phyloP scores from a whole-genome alignment of 352 stramenopile species.

The Phytophthora pistaciae region DNA sequence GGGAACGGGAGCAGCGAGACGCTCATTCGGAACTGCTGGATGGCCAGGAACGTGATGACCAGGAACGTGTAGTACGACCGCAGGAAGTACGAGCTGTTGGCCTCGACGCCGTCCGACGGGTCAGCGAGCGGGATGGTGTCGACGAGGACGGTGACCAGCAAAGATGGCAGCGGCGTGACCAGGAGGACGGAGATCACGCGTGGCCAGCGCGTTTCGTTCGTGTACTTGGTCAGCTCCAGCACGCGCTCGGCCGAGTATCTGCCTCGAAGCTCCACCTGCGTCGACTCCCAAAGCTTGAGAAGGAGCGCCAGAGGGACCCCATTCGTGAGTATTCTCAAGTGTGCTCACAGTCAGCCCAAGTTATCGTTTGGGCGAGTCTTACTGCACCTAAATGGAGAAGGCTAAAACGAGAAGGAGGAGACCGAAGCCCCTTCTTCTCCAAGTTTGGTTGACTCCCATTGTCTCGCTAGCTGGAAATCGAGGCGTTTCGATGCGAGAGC shows the following conservation, averaged over 20 bases:
- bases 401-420: not conserved
- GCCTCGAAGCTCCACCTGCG: conserved; percentile 33
- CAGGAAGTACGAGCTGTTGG: conserved; percentile 30
- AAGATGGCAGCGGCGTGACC: conserved; percentile 22
- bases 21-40: conserved; percentile 24
- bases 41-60: conserved; percentile 21
- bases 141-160: conserved; percentile 24
- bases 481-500: not conserved
- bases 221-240: conserved; percentile 13
- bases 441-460: not conserved
- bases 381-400: not conserved
- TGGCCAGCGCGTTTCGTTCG: conserved; percentile 9
- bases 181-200: conserved; percentile 16
- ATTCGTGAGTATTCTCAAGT: not conserved
- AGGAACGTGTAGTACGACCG: conserved; percentile 22
- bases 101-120: conserved; percentile 7
- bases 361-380: not conserved
- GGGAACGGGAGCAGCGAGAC: conserved; percentile 14
- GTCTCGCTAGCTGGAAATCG: not conserved
- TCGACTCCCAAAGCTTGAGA: conserved; percentile 17
- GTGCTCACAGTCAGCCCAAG: too few relatives aligned
- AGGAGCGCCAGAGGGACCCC: not conserved
- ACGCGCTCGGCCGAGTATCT: conserved; percentile 26
- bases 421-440: too few relatives aligned
- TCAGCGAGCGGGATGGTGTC: conserved; percentile 28